Conservation (phyloP, 2,329 filamentous ascomycete genomes). For the Helminthosporium solani region DNA sequence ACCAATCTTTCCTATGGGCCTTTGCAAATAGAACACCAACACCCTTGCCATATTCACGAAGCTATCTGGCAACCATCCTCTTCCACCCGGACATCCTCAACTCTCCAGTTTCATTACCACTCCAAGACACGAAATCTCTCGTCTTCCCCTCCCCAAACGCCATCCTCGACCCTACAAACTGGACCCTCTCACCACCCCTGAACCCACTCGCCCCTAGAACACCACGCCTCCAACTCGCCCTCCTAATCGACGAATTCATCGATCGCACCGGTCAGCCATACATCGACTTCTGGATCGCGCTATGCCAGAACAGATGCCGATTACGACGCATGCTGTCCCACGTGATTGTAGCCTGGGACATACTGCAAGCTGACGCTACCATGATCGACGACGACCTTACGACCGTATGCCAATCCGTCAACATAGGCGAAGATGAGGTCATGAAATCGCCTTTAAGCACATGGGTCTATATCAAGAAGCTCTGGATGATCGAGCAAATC, state of each 20-base stretch:
- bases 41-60: constrained; percentile 79
- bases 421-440: constrained; percentile 44
- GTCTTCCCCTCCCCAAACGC: constrained; percentile 71
- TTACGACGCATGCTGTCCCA: constrained; percentile 89
- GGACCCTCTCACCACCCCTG: constrained; percentile 63
- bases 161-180: constrained; percentile 72
- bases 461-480: constrained; percentile 88
- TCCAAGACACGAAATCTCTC: constrained; percentile 76
- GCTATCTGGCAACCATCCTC: constrained; percentile 73
- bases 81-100: constrained; percentile 66
- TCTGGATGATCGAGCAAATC: constrained; percentile 83
- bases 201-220: constrained; percentile 60
- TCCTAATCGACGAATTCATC: constrained; percentile 66
- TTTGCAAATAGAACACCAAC: constrained; percentile 80
- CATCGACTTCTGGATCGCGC: constrained; percentile 76
- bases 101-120: constrained; percentile 71
- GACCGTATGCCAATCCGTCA: constrained; percentile 34
- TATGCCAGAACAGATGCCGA: constrained; percentile 88
- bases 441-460: constrained; percentile 74
- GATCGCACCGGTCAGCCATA: constrained; percentile 65
- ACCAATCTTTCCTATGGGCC: constrained; percentile 66
- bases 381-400: constrained; percentile 55
- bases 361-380: constrained; percentile 67
- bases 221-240: constrained; percentile 69
- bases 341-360: constrained; percentile 78